Evolutionary conservation across 2,329 filamentous ascomycete genomes (phyloP).

Genomic region (Boeremia lycopersici): DNA sequence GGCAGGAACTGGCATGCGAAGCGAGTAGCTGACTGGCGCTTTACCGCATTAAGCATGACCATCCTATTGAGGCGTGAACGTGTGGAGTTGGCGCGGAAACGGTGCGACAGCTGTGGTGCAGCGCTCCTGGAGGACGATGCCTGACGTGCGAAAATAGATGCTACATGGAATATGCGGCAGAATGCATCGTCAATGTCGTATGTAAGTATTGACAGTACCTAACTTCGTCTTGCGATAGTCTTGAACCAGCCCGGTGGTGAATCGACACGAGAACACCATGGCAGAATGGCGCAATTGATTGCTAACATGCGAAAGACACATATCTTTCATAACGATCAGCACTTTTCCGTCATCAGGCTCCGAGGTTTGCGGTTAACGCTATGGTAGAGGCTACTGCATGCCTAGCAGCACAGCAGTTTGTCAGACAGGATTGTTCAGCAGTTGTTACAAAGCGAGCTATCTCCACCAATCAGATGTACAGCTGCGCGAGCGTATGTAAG

Average conservation of each 20-base stretch:
- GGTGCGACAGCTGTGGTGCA: constrained; percentile 11
- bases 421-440: constrained; percentile 40
- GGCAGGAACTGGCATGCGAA: constrained; percentile 19
- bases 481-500: constrained; percentile 3
- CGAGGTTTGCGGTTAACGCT: constrained; percentile 10
- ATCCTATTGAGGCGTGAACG: constrained; percentile 17
- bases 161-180: not conserved
- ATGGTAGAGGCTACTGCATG: constrained; percentile 14
- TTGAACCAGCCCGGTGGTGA: not conserved
- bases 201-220: not conserved
- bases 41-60: constrained; percentile 18
- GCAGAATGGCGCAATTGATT: constrained; percentile 9
- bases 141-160: constrained; percentile 3
- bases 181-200: not conserved
- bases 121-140: not conserved
- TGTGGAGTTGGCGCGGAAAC: constrained; percentile 19
- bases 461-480: constrained; percentile 24
- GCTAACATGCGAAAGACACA: not conserved
- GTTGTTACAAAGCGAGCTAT: constrained; percentile 26
- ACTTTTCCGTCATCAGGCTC: constrained; percentile 11
- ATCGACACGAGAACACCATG: not conserved
- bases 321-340: constrained; percentile 5
- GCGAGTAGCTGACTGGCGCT: constrained; percentile 27
- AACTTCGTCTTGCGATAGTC: not conserved
- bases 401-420: constrained; percentile 22